Evolutionary conservation across 2,329 filamentous ascomycete genomes (phyloP), one percentile per base, ranked within the genome.

Genomic region (Colletotrichum trifolii): DNA sequence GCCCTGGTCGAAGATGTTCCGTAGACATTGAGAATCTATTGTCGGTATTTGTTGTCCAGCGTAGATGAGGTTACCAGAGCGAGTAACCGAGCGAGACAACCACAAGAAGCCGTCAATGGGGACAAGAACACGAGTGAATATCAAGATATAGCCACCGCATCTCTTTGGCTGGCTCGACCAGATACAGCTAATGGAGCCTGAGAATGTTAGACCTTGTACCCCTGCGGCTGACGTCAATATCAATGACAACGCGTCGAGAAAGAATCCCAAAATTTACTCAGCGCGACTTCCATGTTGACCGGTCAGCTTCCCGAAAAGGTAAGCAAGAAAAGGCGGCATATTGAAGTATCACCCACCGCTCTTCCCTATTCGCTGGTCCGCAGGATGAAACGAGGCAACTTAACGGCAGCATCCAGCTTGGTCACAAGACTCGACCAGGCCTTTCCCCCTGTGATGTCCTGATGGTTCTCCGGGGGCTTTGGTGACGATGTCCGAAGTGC

Each of bases 361-460:
- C n/a, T n/a, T 25, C 50, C 54, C 48, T 52, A 60, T 66, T 66
- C 60, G 64, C 40, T 64, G 45, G 54, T 60, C 25, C 39, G 48
- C 39, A 56, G 49, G 33, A 59, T 66, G 54, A 66, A 64, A 66
- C 64, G 60, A 66, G 64, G 64, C 54, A 64, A 64, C 60, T 54
- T 11, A 25, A 46, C 7, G 17, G 54, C 34, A 48, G 60, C 48
- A 48, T 3, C 17, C 49, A 34, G 34, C 17, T 5, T 42, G 49
- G 47, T 60, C 64, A 64, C 64, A 64, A 60, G 64, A 62, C 53
- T 46, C 12, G 12, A 39, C 42, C 15, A 48, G 42, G 36, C 13
- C 60, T 46, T 8, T 49, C 17, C 39, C 43, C 64, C 11, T 52
- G 33, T 40, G 53, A 62, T 65, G 50, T 25, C 13, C 35, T 42